Evolutionary conservation across 2,329 filamentous ascomycete species (phyloP), one percentile per base, ranked within the genome.

Genomic region (Nemania abortiva): DNA sequence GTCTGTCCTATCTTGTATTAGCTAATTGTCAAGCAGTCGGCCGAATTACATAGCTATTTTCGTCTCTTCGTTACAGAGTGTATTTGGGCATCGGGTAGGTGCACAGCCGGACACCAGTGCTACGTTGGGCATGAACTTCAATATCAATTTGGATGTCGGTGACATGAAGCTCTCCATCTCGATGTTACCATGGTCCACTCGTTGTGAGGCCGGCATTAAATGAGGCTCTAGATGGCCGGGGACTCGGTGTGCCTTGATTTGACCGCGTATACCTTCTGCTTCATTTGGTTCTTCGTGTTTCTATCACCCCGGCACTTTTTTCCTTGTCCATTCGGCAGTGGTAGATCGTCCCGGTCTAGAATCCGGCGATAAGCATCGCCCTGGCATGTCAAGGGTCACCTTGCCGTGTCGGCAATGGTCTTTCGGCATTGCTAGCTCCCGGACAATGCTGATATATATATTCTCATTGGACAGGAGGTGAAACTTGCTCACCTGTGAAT

Each of bases 391-490:
- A 50, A 50, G 47, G 20, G 3, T n/a, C 24, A 50, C 47, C 22
- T 13, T 20, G 15, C 52, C 15, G 9, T 9, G 52, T 34, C 27
- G 18, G 27, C 52, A 2, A 54, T 34, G 3, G 10, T 11, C 34
- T 34, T 10, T 42, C 18, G 47, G 15, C n/a, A 49, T 52, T 58
- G 52, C 45, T 49, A 57, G 29, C 39, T 49, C 20, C 53, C 20
- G 20, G 22, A 11, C 56, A n/a, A 9, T 22, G 13, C 39, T 42
- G 58, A 10, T 3, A 18, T 55, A 37, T 27, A 29, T 31, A 53
- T 54, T 65, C 34, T 20, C 15, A 65, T 65, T 65, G 54, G 62
- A 9, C 13, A 18, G 42, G 6, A 11, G 13, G 3, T 11, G 45
- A 50, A 10, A 49, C 39, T 42, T 61, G 47, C 10, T 29, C 20